Evolutionary conservation across 805 yeast species (phyloP).

Genomic region (Wickerhamiella sorbophila): DNA sequence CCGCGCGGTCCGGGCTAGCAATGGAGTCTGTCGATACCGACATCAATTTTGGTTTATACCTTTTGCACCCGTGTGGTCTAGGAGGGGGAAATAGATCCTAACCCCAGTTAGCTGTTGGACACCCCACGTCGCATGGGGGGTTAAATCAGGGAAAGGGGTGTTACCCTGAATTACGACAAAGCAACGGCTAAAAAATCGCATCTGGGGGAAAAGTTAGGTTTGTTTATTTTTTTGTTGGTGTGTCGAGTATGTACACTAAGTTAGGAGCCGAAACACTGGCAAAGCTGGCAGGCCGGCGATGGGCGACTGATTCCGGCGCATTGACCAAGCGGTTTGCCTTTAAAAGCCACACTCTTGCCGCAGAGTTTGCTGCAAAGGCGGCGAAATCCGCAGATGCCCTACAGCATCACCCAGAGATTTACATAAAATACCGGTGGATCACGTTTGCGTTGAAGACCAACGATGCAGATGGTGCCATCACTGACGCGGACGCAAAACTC

Average conservation of each 20-base stretch:
- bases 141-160: no score
- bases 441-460: constrained; percentile 14
- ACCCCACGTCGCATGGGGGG: no score
- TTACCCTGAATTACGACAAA: no score
- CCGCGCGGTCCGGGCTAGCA: background rate
- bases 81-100: constrained; percentile 4
- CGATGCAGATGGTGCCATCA: constrained; percentile 11
- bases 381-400: constrained; percentile 14
- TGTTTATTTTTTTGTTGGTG: no score
- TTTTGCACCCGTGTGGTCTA: no score
- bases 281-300: constrained; percentile 5
- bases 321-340: constrained; percentile 12
- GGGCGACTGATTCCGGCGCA: constrained; percentile 8
- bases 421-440: constrained; percentile 12
- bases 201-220: no score
- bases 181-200: no score
- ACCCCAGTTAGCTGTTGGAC: no score
- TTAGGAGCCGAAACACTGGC: background rate
- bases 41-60: no score
- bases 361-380: constrained; percentile 10
- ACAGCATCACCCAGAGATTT: constrained; percentile 17
- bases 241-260: background rate
- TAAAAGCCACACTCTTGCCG: constrained; percentile 16
- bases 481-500: constrained; percentile 12
- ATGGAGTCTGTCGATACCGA: background rate